Percentiles rank a stretch among this genome's conserved stretches.
phyloP scores from a whole-genome alignment of 768 basidiomycete genomes.

The Auriscalpium microsporum region DNA sequence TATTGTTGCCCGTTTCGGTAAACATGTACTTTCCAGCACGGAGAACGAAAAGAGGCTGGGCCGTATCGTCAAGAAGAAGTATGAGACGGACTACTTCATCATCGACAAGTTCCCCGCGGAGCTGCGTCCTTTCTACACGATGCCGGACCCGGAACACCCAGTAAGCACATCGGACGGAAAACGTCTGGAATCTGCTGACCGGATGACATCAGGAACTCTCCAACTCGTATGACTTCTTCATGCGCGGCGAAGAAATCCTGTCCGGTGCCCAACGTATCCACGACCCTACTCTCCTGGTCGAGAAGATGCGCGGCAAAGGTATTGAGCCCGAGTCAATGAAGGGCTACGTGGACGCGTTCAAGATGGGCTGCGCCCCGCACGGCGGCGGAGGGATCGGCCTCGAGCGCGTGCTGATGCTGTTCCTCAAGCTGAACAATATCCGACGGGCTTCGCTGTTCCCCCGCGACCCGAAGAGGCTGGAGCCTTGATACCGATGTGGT shows the following conservation, averaged over 20 bases:
- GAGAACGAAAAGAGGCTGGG: constrained; percentile 94
- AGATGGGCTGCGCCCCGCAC: constrained; percentile 90
- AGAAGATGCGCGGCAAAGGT: constrained; percentile 81
- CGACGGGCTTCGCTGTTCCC: constrained; percentile 91
- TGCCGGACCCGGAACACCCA: constrained; percentile 91
- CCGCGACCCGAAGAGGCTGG: constrained; percentile 90
- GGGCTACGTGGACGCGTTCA: constrained; percentile 89
- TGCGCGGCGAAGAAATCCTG: constrained; percentile 98
- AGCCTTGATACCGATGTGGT: constrained; percentile 47
- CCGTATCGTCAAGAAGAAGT: constrained; percentile 81
- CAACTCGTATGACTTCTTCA: constrained; percentile 99
- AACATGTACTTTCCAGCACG: constrained; percentile 45
- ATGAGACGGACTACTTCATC: constrained; percentile 97
- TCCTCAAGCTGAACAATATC: constrained; percentile 95
- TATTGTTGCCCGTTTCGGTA: background rate
- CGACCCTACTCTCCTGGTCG: constrained; percentile 69
- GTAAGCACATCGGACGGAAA: constrained; percentile 32
- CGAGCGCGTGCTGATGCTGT: constrained; percentile 95
- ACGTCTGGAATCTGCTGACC: background rate
- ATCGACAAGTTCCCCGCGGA: constrained; percentile 98
- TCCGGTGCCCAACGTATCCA: constrained; percentile 98
- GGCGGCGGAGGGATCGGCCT: constrained; percentile 95
- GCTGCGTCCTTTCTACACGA: constrained; percentile 97
- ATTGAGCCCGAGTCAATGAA: constrained; percentile 91
- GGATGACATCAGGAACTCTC: constrained; percentile 59